phyloP scores from a whole-genome alignment of 179 eudicot species.

The Pouteria campechiana region DNA sequence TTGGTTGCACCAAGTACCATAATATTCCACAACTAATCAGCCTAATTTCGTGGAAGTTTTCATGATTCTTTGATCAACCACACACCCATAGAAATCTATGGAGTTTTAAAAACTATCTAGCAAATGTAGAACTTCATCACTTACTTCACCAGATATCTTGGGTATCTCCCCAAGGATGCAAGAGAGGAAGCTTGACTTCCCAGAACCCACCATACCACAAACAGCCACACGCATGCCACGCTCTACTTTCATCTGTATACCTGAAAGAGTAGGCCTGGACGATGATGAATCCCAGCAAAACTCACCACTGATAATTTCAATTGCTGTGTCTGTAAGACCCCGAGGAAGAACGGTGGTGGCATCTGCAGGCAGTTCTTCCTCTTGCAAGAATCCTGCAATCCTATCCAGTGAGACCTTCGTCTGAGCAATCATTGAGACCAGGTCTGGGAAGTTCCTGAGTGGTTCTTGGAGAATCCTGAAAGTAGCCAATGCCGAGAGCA shows the following conservation, averaged over 20 bases:
- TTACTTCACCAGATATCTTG: slow-evolving; percentile 57
- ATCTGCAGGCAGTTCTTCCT: slow-evolving; percentile 63
- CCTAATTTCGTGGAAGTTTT: too few relatives aligned
- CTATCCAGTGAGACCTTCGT: slow-evolving; percentile 87
- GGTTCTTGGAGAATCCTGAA: slow-evolving; percentile 92
- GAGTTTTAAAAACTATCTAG: too few relatives aligned
- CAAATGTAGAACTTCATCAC: too few relatives aligned
- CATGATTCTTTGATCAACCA: too few relatives aligned
- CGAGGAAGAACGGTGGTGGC: slow-evolving; percentile 47
- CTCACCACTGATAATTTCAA: slow-evolving; percentile 47
- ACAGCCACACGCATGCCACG: slow-evolving; percentile 91
- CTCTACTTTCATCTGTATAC: slow-evolving; percentile 35
- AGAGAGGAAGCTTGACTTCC: slow-evolving; percentile 84
- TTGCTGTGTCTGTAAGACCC: slow-evolving; percentile 32
- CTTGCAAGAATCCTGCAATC: slow-evolving; percentile 63
- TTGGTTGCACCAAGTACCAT: too few relatives aligned
- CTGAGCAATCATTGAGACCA: slow-evolving; percentile 60
- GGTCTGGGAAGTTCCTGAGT: slow-evolving; percentile 71
- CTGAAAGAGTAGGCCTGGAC: slow-evolving; percentile 46
- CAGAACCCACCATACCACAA: slow-evolving; percentile 96
- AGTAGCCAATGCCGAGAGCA: slow-evolving; percentile 83
- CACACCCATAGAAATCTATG: too few relatives aligned
- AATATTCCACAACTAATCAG: too few relatives aligned
- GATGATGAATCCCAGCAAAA: slow-evolving; percentile 59
- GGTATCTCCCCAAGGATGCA: slow-evolving; percentile 81